Conservation (phyloP, 2,329 filamentous ascomycete species). For the Talaromyces sp. region DNA sequence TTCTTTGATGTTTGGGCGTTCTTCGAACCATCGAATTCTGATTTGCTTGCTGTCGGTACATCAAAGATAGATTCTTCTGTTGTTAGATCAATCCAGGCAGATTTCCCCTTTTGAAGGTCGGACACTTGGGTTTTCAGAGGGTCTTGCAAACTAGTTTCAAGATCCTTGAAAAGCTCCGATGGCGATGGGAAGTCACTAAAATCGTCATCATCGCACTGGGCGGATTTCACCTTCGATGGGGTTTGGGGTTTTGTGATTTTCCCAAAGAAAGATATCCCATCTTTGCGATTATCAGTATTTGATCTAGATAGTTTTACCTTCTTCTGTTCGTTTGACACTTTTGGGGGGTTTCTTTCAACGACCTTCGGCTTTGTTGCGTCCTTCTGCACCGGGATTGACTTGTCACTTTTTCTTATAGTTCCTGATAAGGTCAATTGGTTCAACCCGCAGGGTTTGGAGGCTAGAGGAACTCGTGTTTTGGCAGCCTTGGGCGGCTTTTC, state of each 20-base stretch:
- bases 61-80: background rate
- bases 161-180: conserved; percentile 25
- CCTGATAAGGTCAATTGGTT: conserved; percentile 34
- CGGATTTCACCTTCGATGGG: conserved; percentile 16
- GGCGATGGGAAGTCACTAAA: conserved; percentile 44
- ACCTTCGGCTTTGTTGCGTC: background rate
- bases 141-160: background rate
- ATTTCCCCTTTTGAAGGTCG: background rate
- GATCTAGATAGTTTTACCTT: background rate
- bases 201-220: conserved; percentile 35
- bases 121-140: background rate
- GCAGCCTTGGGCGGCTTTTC: conserved; percentile 61
- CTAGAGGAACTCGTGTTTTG: conserved; percentile 24
- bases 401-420: conserved; percentile 27
- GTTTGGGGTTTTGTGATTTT: background rate
- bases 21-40: background rate
- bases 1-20: background rate
- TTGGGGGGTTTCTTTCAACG: background rate
- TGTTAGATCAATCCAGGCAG: background rate
- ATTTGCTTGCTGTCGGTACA: background rate
- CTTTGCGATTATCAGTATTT: background rate
- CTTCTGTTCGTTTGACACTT: background rate
- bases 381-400: too few relatives aligned
- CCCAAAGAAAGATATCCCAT: background rate
- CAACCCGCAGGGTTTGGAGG: conserved; percentile 27